Base-by-base conservation (phyloP, 2,329 filamentous ascomycete genomes). In the Fusarium pininemorale region DNA sequence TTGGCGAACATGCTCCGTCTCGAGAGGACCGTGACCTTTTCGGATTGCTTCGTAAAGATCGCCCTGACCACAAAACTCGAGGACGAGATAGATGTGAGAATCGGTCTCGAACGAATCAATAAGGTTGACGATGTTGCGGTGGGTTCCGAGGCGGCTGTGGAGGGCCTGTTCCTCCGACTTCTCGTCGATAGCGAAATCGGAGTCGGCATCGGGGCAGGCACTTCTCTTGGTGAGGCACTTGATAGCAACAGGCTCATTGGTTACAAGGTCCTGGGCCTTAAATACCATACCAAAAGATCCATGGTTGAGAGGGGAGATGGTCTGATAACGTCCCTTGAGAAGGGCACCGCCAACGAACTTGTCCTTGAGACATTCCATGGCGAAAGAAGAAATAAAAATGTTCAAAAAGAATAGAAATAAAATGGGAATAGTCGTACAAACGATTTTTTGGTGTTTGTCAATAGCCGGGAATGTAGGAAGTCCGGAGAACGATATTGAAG, bases 221-320 rank as follows among this genome's bases (percentile, higher is more conserved):
- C 89, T 87, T 78, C 90, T 89, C 88, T 98, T 99, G 80, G 94
- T 95, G 82, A 98, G 86, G 83, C 96, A 98, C 86, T 99, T 99
- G 89, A 99, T 93, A 72, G 96, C 96, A 77, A 99, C 96, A 68
- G 90, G 89, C 68, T 96, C 88, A 77, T 91, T 90, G 69, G 93
- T 97, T 74, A 87, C 82, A 75, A 91, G 87, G 82, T 99, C 95
- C 82, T 89, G 92, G 69, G 96, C 96, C 85, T 95, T 92, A 84
- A 98, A 98, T 79, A 99, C 96, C 94, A 98, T 97, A 81, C 96
- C 96, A 81, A 98, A 99, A 63, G 96, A 98, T 78, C 96, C 96
- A 89, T 98, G 95, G 82, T 99, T 99, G 85, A 99, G 93, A 66
- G 96, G 95, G 77, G 95, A 94, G 80, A 98, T 89, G 64, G 95